These are phyloP conservation scores for Vitis rupestris DNA, from an alignment of 164 flowering plant genomes.

Conservation along the genomic window DNA sequence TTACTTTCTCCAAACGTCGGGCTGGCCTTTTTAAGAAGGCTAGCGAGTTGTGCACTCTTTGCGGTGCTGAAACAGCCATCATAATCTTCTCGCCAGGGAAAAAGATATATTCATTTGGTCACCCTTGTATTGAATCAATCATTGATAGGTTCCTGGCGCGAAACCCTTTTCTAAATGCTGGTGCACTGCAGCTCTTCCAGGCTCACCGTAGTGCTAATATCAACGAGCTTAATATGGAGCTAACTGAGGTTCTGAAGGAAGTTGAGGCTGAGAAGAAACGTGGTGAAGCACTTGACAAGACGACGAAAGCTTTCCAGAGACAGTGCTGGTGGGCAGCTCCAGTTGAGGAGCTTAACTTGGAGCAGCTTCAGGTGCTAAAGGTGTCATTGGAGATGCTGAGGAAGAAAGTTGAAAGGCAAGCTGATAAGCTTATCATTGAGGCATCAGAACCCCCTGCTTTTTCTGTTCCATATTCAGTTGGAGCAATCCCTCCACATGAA, in stretches of 20 bases:
- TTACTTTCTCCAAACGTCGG: slow-evolving; percentile 75
- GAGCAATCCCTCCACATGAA: no score
- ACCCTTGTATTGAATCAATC: slow-evolving; percentile 52
- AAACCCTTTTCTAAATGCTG: neutral
- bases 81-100: slow-evolving; percentile 71
- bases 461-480: no score
- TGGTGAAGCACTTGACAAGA: slow-evolving; percentile 27
- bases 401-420: slow-evolving; percentile 24
- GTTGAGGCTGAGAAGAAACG: slow-evolving; percentile 53
- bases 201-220: slow-evolving; percentile 29
- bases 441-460: no score
- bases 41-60: slow-evolving; percentile 70
- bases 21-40: slow-evolving; percentile 80
- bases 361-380: slow-evolving; percentile 39
- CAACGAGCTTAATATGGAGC: slow-evolving; percentile 42
- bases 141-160: slow-evolving; percentile 33
- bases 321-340: slow-evolving; percentile 65
- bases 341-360: slow-evolving; percentile 30
- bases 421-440: slow-evolving; percentile 13
- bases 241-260: slow-evolving; percentile 32
- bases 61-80: slow-evolving; percentile 58
- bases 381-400: slow-evolving; percentile 40
- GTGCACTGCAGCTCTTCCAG: slow-evolving; percentile 5
- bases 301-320: slow-evolving; percentile 13
- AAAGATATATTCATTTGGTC: slow-evolving; percentile 71